These are phyloP conservation scores for Graphilbum sp. DNA, from an alignment of 2,329 filamentous ascomycete genomes.

Conservation along the genomic window DNA sequence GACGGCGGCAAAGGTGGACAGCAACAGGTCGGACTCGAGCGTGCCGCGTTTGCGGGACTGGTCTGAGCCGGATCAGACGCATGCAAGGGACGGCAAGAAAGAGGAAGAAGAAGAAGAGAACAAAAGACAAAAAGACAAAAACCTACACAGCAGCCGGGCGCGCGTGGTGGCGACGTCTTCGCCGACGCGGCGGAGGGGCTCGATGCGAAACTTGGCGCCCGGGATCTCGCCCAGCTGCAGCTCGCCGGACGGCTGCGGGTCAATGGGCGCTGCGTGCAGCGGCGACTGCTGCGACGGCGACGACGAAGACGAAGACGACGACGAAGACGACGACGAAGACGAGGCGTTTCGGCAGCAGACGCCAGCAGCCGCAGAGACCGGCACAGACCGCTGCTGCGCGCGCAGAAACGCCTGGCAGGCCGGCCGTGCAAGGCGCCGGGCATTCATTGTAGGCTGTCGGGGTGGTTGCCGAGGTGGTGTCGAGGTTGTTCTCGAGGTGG, in stretches of 20 bases:
- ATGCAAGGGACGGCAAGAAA: conserved; percentile 4
- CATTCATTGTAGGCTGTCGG: conserved; percentile 1
- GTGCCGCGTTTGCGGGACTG: conserved; percentile 94
- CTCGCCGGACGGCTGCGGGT: conserved; percentile 28
- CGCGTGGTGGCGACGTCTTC: conserved; percentile 79
- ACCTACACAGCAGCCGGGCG: conserved; percentile 57
- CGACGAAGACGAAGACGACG: too few relatives aligned
- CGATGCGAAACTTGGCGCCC: conserved; percentile 70
- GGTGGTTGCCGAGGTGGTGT: too few relatives aligned
- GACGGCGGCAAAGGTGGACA: conserved; percentile 82
- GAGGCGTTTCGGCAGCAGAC: neutral
- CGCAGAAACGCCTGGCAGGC: conserved; percentile 9
- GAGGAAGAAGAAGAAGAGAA: conserved; percentile 6
- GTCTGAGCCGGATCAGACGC: conserved; percentile 39
- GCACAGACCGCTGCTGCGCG: neutral
- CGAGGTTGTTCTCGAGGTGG: neutral
- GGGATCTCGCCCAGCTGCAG: conserved; percentile 76
- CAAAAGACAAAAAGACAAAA: conserved; percentile 6
- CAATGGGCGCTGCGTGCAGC: conserved; percentile 8
- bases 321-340: neutral
- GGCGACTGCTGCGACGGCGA: neutral
- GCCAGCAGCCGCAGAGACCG: neutral
- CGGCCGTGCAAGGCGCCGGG: conserved; percentile 5
- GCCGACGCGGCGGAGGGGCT: conserved; percentile 70
- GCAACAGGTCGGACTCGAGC: conserved; percentile 86